A percentile compares a stretch with the other conserved stretches of the same genome.
Evolutionary conservation across 331 rosid genomes (phyloP).

Genomic region (Phaseolus coccineus): DNA sequence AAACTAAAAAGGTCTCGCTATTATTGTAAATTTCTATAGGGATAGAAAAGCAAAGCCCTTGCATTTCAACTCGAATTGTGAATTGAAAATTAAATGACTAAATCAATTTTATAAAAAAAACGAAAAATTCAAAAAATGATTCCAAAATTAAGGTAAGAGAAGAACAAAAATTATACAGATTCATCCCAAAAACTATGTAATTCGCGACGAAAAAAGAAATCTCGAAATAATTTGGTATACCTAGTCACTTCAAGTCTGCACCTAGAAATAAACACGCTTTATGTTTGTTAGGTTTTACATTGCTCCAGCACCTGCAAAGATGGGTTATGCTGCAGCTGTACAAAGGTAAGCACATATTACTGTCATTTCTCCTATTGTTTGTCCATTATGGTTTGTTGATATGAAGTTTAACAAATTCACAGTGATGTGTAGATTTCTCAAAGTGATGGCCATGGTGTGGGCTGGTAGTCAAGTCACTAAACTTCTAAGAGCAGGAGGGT

Average conservation of each 20-base stretch:
- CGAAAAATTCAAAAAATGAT: too few species aligned
- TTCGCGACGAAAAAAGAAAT: too few species aligned
- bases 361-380: slow-evolving; percentile 1
- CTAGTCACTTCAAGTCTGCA: background rate
- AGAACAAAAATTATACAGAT: too few species aligned
- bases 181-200: too few species aligned
- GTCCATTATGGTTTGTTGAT: slow-evolving; percentile 16
- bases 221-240: background rate
- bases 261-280: slow-evolving; percentile 22
- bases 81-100: too few species aligned
- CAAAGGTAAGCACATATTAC: slow-evolving; percentile 56
- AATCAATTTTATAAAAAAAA: too few species aligned
- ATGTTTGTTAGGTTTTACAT: slow-evolving; percentile 70
- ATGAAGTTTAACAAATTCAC: slow-evolving; percentile 33
- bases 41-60: too few species aligned
- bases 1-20: too few species aligned
- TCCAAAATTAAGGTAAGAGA: too few species aligned
- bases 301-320: slow-evolving; percentile 82
- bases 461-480: slow-evolving; percentile 97
- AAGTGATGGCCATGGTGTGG: slow-evolving; percentile 95
- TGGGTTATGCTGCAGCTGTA: slow-evolving; percentile 90
- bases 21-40: too few species aligned
- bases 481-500: slow-evolving; percentile 89
- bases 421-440: slow-evolving; percentile 72
- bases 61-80: too few species aligned